These are phyloP conservation scores for Aureobasidium zeae DNA, from an alignment of 2,329 filamentous ascomycete genomes.

Conservation along the genomic window DNA sequence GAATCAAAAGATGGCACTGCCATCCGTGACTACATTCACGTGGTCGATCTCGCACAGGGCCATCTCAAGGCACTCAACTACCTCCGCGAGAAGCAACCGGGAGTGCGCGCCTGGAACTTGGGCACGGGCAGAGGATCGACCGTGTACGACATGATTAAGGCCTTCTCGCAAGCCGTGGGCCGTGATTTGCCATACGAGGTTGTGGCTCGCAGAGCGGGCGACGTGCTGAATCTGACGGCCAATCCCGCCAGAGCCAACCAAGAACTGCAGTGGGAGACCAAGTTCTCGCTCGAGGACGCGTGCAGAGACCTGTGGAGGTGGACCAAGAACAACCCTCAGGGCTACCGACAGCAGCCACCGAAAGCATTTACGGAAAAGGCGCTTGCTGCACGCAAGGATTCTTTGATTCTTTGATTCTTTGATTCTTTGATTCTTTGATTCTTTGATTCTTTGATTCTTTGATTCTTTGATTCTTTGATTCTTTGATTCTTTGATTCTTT, in stretches of 20 bases:
- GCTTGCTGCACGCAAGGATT: conserved; percentile 23
- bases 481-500: conserved; percentile 2
- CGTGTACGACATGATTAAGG: conserved; percentile 94
- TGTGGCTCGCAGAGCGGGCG: conserved; percentile 69
- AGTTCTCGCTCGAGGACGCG: conserved; percentile 82
- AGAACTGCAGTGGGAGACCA: conserved; percentile 87
- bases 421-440: too few relatives aligned
- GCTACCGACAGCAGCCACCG: conserved; percentile 87
- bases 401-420: too few relatives aligned
- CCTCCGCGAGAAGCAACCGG: conserved; percentile 72
- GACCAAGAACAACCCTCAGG: conserved; percentile 94
- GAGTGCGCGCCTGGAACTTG: conserved; percentile 91
- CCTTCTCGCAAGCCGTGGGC: conserved; percentile 81
- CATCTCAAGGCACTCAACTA: conserved; percentile 86
- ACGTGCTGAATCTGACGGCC: conserved; percentile 90
- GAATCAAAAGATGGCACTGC: conserved; percentile 80
- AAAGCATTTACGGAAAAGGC: conserved; percentile 60
- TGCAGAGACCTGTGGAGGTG: conserved; percentile 93
- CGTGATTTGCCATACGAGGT: conserved; percentile 81
- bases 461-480: too few relatives aligned
- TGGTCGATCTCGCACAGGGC: conserved; percentile 77
- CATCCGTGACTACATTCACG: conserved; percentile 97
- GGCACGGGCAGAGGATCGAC: conserved; percentile 92
- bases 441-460: too few relatives aligned
- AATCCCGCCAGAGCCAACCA: conserved; percentile 79